A percentile compares a stretch with the other conserved stretches of the same genome.
These are phyloP conservation scores for Elaeis oleifera DNA, from an alignment of 202 grass and related monocot species.

Conservation along the genomic window DNA sequence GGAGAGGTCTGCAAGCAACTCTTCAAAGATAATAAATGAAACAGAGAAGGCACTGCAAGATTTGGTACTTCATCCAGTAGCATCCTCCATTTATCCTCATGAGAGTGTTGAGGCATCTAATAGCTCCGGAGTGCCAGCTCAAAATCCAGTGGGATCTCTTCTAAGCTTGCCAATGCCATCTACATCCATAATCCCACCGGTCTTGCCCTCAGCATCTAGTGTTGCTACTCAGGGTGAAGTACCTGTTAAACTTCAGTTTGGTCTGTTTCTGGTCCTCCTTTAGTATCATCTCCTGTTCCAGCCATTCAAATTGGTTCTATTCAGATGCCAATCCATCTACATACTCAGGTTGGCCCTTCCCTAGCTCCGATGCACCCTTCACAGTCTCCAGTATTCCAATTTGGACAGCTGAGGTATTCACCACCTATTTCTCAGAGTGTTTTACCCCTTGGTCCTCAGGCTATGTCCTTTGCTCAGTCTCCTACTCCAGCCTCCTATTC, in stretches of 20 bases:
- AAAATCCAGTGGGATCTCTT: slow-evolving; percentile 17
- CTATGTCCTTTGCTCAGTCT: slow-evolving; percentile 27
- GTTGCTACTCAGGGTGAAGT: slow-evolving; percentile 44
- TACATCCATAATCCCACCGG: slow-evolving; percentile 28
- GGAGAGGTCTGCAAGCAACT: slow-evolving; percentile 22
- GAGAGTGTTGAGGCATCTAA: slow-evolving; percentile 24
- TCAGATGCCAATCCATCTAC: slow-evolving; percentile 94
- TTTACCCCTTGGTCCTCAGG: slow-evolving; percentile 33
- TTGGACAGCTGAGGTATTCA: slow-evolving; percentile 82
- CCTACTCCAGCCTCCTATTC: slow-evolving; percentile 30
- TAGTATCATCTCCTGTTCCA: slow-evolving; percentile 82
- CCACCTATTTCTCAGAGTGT: slow-evolving; percentile 41
- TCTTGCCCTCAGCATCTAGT: slow-evolving; percentile 24
- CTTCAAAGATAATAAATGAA: slow-evolving; percentile 38
- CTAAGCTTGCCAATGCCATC: slow-evolving; percentile 50
- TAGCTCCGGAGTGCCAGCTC: slow-evolving; percentile 19
- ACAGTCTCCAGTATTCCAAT: slow-evolving; percentile 66
- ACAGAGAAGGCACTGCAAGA: slow-evolving; percentile 47
- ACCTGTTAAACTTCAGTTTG: slow-evolving; percentile 73
- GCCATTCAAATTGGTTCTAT: slow-evolving; percentile 99
- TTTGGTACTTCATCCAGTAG: slow-evolving; percentile 47
- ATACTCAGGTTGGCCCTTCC: slow-evolving; percentile 53
- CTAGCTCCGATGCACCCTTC: slow-evolving; percentile 51
- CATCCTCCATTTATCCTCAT: slow-evolving; percentile 22
- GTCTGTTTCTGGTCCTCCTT: slow-evolving; percentile 87